Evolutionary conservation across 2,329 filamentous ascomycete species (phyloP).

Genomic region (Bipolaris gigantea): DNA sequence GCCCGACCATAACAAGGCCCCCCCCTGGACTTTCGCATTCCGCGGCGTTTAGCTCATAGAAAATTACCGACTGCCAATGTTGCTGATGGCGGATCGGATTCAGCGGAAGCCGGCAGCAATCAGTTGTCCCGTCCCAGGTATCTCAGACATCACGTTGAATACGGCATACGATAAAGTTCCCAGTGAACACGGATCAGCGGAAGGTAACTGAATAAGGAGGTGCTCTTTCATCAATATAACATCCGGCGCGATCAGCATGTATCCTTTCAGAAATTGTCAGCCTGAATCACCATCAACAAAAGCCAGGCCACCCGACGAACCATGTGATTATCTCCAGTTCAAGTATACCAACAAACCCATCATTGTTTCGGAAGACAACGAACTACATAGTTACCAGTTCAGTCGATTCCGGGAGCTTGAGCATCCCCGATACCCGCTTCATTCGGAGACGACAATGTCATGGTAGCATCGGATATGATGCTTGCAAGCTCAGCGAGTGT

Average conservation of each 20-base stretch:
- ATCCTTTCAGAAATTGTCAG: background rate
- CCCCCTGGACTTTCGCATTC: background rate
- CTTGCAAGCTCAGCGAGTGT: background rate
- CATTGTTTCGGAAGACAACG: background rate
- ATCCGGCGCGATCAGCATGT: background rate
- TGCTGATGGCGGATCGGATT: background rate
- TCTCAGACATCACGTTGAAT: background rate
- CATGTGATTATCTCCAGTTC: background rate
- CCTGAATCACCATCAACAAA: background rate
- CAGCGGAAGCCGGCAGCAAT: background rate
- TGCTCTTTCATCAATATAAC: background rate
- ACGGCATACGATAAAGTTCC: background rate
- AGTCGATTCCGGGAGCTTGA: background rate
- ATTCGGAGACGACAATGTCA: background rate
- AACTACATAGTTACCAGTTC: background rate
- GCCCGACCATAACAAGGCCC: background rate
- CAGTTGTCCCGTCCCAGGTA: background rate
- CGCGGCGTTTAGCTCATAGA: too few species aligned
- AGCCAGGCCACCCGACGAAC: background rate
- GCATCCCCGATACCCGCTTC: background rate
- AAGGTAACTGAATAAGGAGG: background rate
- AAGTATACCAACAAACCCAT: background rate
- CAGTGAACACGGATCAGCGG: background rate
- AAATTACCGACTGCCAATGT: background rate
- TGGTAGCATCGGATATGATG: background rate